phyloP scores from a whole-genome alignment of 2,329 filamentous ascomycete species.

The Nemania bipapillata region DNA sequence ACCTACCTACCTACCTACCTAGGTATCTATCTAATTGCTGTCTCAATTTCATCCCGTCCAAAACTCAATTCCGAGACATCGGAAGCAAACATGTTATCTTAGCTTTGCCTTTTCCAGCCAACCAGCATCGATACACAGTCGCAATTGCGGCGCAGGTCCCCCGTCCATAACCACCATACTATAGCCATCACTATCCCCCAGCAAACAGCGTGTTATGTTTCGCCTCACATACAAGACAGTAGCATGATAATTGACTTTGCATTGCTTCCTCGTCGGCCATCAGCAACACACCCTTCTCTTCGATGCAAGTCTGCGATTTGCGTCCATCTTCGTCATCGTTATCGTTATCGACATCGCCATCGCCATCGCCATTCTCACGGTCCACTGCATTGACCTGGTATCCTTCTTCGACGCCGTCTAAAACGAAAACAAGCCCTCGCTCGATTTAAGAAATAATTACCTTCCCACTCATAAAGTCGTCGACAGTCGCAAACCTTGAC shows the following conservation, averaged over 20 bases:
- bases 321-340: neutral
- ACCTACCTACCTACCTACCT: neutral
- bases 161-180: neutral
- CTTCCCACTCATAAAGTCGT: neutral
- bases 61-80: neutral
- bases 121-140: slow-evolving; percentile 17
- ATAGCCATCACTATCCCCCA: slow-evolving; percentile 1
- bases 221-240: neutral
- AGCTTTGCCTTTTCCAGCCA: slow-evolving; percentile 8
- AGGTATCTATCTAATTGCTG: neutral
- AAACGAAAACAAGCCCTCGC: neutral
- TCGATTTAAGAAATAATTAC: neutral
- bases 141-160: slow-evolving; percentile 6
- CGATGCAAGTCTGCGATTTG: neutral
- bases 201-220: slow-evolving; percentile 11
- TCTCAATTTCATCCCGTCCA: slow-evolving; percentile 1
- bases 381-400: too few relatives aligned
- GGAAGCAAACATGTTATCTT: slow-evolving; percentile 1
- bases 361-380: neutral
- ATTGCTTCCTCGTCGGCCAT: neutral
- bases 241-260: neutral
- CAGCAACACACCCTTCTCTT: neutral
- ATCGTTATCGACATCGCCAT: neutral
- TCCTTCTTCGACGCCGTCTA: neutral
- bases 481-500: slow-evolving; percentile 2